Evolutionary conservation across 441 rosid species (phyloP), one percentile per base, ranked within the genome.

Genomic region (Hura crepitans): DNA sequence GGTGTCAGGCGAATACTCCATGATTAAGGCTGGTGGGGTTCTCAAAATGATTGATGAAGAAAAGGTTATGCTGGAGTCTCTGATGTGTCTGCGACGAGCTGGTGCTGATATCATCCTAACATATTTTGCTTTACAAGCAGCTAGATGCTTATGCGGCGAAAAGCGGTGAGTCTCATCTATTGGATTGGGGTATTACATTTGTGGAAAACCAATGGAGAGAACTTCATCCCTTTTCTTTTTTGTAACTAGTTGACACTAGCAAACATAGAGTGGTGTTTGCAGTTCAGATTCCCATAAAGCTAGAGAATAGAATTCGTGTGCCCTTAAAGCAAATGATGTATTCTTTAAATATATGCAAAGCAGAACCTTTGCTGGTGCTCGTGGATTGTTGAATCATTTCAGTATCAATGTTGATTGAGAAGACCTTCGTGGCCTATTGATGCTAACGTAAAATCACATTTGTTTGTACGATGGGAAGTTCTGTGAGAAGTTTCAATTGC

Each of bases 1-100:
- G 99, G 97, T 94, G 23, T 94, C 99, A 6, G 99, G 99, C 23
- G 99, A 95, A 74, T 95, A 95, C 82, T 92, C 97, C 0, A 95
- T 95, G 96, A 95, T 95, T 47, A 95, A 92, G 75, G 97, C 97
- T 13, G 97, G 94, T 2, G 97, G 92, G 39, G 91, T 80, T 65
- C 83, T 92, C 72, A 92, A 90, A 79, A 95, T 95, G 99, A 92
- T 95, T 5, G 99, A 95, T 33, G 99, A 95, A 71, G 97, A 95
- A 80, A 86, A 74, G 74, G 97, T 95, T 9, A 95, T 92, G 99
- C 83, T 95, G 97, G 97, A 95, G 74, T 95, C 99, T 4, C 76
- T 95, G 70, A 84, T 79, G 91, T 95, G 99, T 73, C 86, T 95
- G 53, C 85, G 97, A 49, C 78, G 97, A 31, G 99, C 97, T 54